Evolutionary conservation across 2,329 filamentous ascomycete species (phyloP), one percentile per base, ranked within the genome.

Genomic region (Chaetomium sp.): DNA sequence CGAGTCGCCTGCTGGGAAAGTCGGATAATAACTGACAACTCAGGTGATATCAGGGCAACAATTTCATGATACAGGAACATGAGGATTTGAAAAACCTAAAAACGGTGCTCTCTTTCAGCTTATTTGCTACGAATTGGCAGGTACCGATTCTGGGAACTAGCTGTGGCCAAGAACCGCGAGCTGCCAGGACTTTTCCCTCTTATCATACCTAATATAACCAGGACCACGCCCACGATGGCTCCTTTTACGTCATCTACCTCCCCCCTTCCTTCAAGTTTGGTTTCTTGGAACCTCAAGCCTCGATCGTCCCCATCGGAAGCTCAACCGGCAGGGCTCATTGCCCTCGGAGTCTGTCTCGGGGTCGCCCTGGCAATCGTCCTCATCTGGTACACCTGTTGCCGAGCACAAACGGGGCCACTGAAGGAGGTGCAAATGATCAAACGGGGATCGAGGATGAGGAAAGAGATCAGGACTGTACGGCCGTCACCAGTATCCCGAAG

Each of bases 321-420:
- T n/a, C 53, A 55, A 12, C 53, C 53, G 2, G 29, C 27, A 23
- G 53, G 29, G 16, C 53, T 55, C 29, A 55, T 55, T 35, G 53
- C 27, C 53, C 27, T 55, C 4, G 53, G 53, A 9, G 53, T 55
- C n/a, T 55, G 53, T n/a, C 53, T 55, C n/a, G 53, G 53, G 29
- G 29, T 55, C 0, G 53, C 31, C 53, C n/a, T 55, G 29, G 29
- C 8, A 1, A 10, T 55, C 9, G 53, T 35, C 4, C 29, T 55
- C 19, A 29, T 55, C 27, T 55, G 53, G 53, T 55, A 55, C 27
- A 35, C 53, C 9, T 55, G 53, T 33, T 33, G 53, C 31, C 53
- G 53, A 3, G 53, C 53, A 55, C 53, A 35, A n/a, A n/a, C n/a
- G 13, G 53, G 53, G 29, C 53, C 53, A 6, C n/a, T 55, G 27